Base-by-base conservation (phyloP, 371 early-diverging fungal species). In the Rhizomucor pusillus region DNA sequence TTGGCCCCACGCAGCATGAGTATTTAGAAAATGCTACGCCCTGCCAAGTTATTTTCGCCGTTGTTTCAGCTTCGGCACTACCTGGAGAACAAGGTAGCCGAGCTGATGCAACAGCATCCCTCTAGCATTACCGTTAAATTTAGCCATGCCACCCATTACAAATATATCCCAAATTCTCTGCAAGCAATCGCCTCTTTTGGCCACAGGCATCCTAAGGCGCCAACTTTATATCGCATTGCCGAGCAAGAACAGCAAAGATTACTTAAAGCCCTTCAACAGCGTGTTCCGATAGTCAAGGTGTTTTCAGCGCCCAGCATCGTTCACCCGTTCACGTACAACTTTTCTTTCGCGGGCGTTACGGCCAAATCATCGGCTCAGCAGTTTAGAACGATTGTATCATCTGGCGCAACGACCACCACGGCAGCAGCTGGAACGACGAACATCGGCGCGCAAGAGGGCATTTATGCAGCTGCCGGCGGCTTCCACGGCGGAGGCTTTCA, bases 31-130 rank as follows among this genome's bases (percentile, higher is more conserved):
- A 41, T 41, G 41, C 41, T 64, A 53, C 45, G 64, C 16, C 64
- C 64, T 16, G 59, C 55, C 43, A 64, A 64, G 50, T 25, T 64
- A 48, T 59, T 64, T 45, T 29, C 53, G 24, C 39, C 59, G 41
- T 44, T 64, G 49, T 56, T 56, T 45, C 64, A 64, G 50, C 52
- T 64, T 11, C 52, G 64, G 23, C 52, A 59, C 23, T 64, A 54
- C 50, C 53, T 63, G 14, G 54, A 63, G 43, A 24, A 33, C 40
- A 57, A 55, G 47, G 55, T 64, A 6, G 37, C 64, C 48, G 64
- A 64, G 56, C 44, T 64, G 53, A 52, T 64, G 52, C 56, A 52
- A 29, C 62, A 60, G 25, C 61, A 56, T 13, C 56, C 51, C n/a
- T 16, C 52, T 1, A 23, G 33, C 37, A 33, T 34, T 22, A 35